Base-by-base conservation (phyloP, 805 yeast genomes). In the Barnettozyma populi region DNA sequence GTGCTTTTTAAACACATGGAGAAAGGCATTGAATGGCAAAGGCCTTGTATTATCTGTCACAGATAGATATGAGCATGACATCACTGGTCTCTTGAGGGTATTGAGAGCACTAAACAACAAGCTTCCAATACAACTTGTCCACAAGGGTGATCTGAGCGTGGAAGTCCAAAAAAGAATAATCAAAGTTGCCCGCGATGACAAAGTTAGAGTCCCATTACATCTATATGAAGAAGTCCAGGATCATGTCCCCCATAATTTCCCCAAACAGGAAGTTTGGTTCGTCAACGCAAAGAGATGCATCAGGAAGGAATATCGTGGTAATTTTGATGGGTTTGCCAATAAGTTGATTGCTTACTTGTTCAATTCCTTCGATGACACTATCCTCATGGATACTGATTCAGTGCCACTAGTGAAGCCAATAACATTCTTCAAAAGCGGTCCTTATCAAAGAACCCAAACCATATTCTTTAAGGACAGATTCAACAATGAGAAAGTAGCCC, bases 301-400 rank as follows among this genome's bases (percentile, higher is more conserved):
- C 35, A 55, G 53, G 39, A 57, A 59, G 18, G 61, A 61, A 25
- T 58, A 54, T 41, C 52, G 50, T 18, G 54, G 49, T 13, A 46
- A 53, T 18, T 77, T 77, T 52, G 63, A 59, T 9, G 67, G 71
- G 1, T 75, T 69, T 56, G 70, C 71, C 20, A 75, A 73, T 54
- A 75, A 75, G 52, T 65, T 76, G 45, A 54, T 75, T 27, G 78
- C 80, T 0, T 61, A 69, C 5, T 49, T 73, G 39, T 75, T 75
- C 62, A 67, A 65, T 43, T 68, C 78, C 27, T 77, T 76, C 52
- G 68, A 69, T 41, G 75, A 73, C 46, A 62, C 71, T 32, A 60
- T 77, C 16, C 62, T 77, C 20, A 48, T 78, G 54, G 82, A 77
- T 57, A 75, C 80, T 4, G 82, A 77, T 54, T 58, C 76, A 1